These are phyloP conservation scores for Erodium trifolium DNA, from an alignment of 441 rosid species.

Conservation along the genomic window DNA sequence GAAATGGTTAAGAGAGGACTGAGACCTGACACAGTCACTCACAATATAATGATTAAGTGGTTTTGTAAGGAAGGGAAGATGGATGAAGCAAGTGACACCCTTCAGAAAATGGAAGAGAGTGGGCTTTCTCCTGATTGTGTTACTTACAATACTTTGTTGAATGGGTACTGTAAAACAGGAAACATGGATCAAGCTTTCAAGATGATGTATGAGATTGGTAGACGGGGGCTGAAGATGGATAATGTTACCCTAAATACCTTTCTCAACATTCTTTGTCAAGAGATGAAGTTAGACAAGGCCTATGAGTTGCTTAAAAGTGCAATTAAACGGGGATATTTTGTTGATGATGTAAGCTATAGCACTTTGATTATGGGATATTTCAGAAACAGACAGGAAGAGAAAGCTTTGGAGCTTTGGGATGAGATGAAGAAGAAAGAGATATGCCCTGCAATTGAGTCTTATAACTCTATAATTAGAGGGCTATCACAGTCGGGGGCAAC, in stretches of 20 bases:
- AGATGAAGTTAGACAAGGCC: slow-evolving; percentile 56
- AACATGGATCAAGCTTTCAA: slow-evolving; percentile 53
- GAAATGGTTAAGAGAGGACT: slow-evolving; percentile 57
- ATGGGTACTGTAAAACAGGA: slow-evolving; percentile 52
- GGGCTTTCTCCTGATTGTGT: slow-evolving; percentile 57
- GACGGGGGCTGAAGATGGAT: slow-evolving; percentile 66
- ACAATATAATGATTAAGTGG: slow-evolving; percentile 64
- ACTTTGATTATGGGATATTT: slow-evolving; percentile 60
- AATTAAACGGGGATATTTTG: slow-evolving; percentile 52
- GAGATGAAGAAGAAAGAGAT: slow-evolving; percentile 70
- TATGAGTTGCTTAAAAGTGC: slow-evolving; percentile 45
- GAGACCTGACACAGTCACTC: slow-evolving; percentile 46
- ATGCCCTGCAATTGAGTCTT: slow-evolving; percentile 54
- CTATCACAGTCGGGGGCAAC: slow-evolving; percentile 59
- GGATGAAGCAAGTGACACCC: slow-evolving; percentile 45
- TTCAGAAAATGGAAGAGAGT: slow-evolving; percentile 46
- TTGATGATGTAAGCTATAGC: slow-evolving; percentile 76
- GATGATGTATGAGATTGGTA: slow-evolving; percentile 68
- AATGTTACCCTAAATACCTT: slow-evolving; percentile 58
- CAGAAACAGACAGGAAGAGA: slow-evolving; percentile 37
- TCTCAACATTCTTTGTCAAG: slow-evolving; percentile 54
- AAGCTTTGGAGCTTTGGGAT: slow-evolving; percentile 58
- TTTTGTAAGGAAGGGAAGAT: slow-evolving; percentile 59
- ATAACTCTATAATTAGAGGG: slow-evolving; percentile 61
- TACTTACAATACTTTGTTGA: slow-evolving; percentile 66